A percentile compares a stretch with the other conserved stretches of the same genome.
Conservation (phyloP, 108 stramenopile genomes). For the Poteriospumella lacustris region DNA sequence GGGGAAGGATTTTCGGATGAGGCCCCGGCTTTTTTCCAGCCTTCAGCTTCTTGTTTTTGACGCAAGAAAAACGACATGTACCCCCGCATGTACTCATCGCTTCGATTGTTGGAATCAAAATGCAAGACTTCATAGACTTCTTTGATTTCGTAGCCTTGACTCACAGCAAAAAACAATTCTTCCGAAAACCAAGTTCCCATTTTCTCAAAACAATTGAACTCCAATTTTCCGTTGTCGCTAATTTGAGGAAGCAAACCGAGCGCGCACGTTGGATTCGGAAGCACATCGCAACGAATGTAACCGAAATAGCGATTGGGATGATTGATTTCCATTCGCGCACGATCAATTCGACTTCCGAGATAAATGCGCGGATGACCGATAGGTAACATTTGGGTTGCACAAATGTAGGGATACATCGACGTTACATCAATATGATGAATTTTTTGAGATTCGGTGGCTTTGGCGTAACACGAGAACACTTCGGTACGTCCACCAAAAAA, state of each 20-base stretch:
- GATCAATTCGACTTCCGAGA: constrained; percentile 7
- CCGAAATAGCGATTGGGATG: constrained; percentile 6
- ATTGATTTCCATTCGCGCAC: constrained; percentile 7
- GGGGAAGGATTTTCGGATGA: constrained; percentile 6
- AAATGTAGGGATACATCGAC: constrained; percentile 7
- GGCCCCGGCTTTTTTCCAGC: constrained; percentile 5
- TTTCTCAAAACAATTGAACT: constrained; percentile 9
- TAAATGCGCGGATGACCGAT: constrained; percentile 6
- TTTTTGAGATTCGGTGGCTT: constrained; percentile 7
- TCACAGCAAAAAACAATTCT: constrained; percentile 8
- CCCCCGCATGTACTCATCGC: constrained; percentile 5
- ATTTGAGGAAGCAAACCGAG: constrained; percentile 7
- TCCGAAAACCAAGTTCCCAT: constrained; percentile 7
- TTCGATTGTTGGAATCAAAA: constrained; percentile 8
- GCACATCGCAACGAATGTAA: constrained; percentile 7
- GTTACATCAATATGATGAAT: constrained; percentile 9
- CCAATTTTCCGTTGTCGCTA: constrained; percentile 7
- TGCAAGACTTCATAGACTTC: constrained; percentile 7
- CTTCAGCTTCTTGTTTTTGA: constrained; percentile 8
- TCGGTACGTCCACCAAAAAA: constrained; percentile 7
- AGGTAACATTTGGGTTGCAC: constrained; percentile 7
- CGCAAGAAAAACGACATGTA: constrained; percentile 7
- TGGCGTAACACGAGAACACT: constrained; percentile 6
- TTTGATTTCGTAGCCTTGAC: constrained; percentile 7
- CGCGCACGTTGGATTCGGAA: constrained; percentile 6